A percentile compares a stretch with the other conserved stretches of the same genome.
Evolutionary conservation across 2,329 filamentous ascomycete species (phyloP).

Genomic region (Domatiomyces catenatus): DNA sequence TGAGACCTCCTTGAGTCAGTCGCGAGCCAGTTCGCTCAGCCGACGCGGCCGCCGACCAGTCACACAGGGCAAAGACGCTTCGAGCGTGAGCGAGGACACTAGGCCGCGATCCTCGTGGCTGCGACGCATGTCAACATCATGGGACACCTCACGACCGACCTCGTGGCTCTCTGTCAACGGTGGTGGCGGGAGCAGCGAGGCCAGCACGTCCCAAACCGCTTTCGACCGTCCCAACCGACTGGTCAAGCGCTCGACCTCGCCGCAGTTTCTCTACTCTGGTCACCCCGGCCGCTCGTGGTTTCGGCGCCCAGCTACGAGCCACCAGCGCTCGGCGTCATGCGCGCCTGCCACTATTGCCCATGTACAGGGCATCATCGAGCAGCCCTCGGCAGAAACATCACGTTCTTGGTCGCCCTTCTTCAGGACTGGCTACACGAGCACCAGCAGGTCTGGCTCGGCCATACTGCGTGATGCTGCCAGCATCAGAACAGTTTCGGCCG

Average conservation of each 20-base stretch:
- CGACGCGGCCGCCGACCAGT: slow-evolving; percentile 12
- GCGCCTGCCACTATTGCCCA: not conserved
- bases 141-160: not conserved
- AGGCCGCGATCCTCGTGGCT: slow-evolving; percentile 14
- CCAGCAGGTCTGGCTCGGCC: slow-evolving; percentile 26
- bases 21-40: slow-evolving; percentile 15
- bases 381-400: slow-evolving; percentile 3
- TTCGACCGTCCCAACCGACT: slow-evolving; percentile 36
- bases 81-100: slow-evolving; percentile 9
- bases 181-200: not conserved
- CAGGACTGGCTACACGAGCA: slow-evolving; percentile 23
- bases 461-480: slow-evolving; percentile 3
- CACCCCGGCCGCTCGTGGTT: slow-evolving; percentile 34
- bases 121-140: slow-evolving; percentile 12
- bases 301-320: slow-evolving; percentile 46
- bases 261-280: slow-evolving; percentile 31
- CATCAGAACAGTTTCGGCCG: slow-evolving; percentile 6
- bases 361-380: not conserved
- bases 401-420: slow-evolving; percentile 29
- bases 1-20: slow-evolving; percentile 4
- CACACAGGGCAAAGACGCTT: slow-evolving; percentile 11
- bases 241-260: slow-evolving; percentile 45
- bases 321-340: slow-evolving; percentile 43
- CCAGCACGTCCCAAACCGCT: not conserved
- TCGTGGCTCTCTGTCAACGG: not conserved